These are phyloP conservation scores for Malassezia brasiliensis DNA, from an alignment of 1,284 basidiomycete species.

Conservation along the genomic window DNA sequence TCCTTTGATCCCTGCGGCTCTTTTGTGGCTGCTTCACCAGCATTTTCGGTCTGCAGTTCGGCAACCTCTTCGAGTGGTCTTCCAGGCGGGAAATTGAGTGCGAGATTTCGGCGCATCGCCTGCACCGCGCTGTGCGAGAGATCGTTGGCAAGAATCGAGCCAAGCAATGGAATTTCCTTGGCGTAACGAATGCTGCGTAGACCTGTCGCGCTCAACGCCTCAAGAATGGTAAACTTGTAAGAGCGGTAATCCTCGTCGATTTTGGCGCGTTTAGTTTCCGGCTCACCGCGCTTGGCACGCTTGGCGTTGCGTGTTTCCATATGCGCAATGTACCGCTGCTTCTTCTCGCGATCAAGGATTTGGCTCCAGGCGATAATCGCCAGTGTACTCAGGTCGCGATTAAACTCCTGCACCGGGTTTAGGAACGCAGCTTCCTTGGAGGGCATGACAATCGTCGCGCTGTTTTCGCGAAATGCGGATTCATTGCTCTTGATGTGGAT, in stretches of 20 bases:
- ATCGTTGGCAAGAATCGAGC: slow-evolving; percentile 89
- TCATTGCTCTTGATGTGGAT: slow-evolving; percentile 34
- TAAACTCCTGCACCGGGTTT: slow-evolving; percentile 98
- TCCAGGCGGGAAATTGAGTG: slow-evolving; percentile 69
- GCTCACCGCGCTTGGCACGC: slow-evolving; percentile 4
- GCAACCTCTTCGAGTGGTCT: slow-evolving; percentile 32
- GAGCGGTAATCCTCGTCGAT: slow-evolving; percentile 51
- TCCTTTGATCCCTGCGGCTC: neutral
- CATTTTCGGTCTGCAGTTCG: slow-evolving; percentile 11
- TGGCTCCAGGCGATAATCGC: slow-evolving; percentile 79
- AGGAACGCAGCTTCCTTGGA: slow-evolving; percentile 58
- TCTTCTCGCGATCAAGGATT: slow-evolving; percentile 60
- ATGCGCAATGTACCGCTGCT: slow-evolving; percentile 55
- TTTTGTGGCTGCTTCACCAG: neutral
- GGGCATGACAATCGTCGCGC: slow-evolving; percentile 44
- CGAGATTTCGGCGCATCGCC: slow-evolving; percentile 78
- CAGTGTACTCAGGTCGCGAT: slow-evolving; percentile 82
- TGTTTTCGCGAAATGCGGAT: slow-evolving; percentile 41
- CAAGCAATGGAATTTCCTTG: slow-evolving; percentile 85
- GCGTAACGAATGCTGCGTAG: slow-evolving; percentile 93
- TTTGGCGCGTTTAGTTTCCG: slow-evolving; percentile 11
- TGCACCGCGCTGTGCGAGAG: slow-evolving; percentile 70
- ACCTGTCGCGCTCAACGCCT: slow-evolving; percentile 90
- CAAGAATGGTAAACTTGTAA: slow-evolving; percentile 71
- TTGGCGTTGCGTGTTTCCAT: slow-evolving; percentile 19